Evolutionary conservation across 805 yeast genomes (phyloP), one percentile per base, ranked within the genome.

Genomic region (Zygoascus biomembranicola): DNA sequence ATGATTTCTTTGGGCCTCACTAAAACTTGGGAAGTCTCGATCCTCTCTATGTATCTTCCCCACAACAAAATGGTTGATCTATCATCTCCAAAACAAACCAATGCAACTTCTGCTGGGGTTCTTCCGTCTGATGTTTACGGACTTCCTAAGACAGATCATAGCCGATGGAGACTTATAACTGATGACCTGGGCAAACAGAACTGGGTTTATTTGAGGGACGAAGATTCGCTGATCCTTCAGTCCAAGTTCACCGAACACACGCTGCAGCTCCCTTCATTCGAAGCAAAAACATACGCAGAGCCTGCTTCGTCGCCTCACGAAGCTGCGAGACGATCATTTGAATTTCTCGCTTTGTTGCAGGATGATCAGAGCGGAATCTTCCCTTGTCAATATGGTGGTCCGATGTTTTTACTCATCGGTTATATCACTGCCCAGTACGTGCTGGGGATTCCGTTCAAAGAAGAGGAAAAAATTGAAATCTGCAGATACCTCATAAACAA

Each of bases 381-480:
- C 70, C 97, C 97, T 1, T 81, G 85, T 62, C 95, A 88, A 65
- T 94, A 94, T 65, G 90, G 90, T 58, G 99, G 99, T 1, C 99
- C 99, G 2, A 90, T 92, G 97, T 94, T 94, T 68, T 82, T 94
- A 88, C 81, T 94, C 0, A 84, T 90, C 54, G 98, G 99, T 1
- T 87, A 85, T 61, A 81, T 94, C 26, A 86, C 79, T 0, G 81
- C 87, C 1, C 77, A 79, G 58, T 87, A 90, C 68, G 82, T 82
- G 65, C 78, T 90, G 11, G 78, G 80, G 39, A 76, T 81, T 0
- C 79, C 78, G 10, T 85, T 94, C 39, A 84, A 90, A 0, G 82
- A 81, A 32, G 83, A 79, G 41, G 79, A 77, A 61, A 74, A 74
- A 57, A 69, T 71, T 13, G 99, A 94, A 68, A 69, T 94, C 64